These are phyloP conservation scores for Lactarius tabidus DNA, from an alignment of 768 basidiomycete species.

Conservation along the genomic window DNA sequence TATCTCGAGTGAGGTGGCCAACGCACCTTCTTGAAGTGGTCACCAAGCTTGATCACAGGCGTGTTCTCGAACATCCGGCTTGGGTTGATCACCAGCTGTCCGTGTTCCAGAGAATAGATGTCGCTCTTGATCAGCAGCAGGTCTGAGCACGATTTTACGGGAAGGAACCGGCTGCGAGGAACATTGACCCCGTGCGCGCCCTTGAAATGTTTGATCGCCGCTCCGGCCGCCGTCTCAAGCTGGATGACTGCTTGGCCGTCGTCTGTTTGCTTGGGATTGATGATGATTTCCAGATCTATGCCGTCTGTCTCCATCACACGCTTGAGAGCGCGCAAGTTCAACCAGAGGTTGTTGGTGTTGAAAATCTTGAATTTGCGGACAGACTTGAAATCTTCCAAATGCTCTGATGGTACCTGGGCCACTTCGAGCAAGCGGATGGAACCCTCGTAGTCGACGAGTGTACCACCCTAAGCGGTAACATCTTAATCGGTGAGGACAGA, in stretches of 20 bases:
- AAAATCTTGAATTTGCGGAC: slow-evolving; percentile 79
- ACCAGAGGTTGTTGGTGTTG: slow-evolving; percentile 69
- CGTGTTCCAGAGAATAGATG: slow-evolving; percentile 67
- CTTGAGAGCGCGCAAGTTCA: slow-evolving; percentile 61
- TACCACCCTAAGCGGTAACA: slow-evolving; percentile 43
- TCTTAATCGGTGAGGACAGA: neutral
- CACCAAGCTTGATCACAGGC: slow-evolving; percentile 74
- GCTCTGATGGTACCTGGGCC: slow-evolving; percentile 69
- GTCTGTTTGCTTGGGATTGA: slow-evolving; percentile 67
- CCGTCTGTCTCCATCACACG: slow-evolving; percentile 63
- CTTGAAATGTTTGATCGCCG: slow-evolving; percentile 68
- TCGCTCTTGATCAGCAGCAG: slow-evolving; percentile 64
- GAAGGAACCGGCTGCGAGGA: slow-evolving; percentile 67
- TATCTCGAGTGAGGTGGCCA: neutral
- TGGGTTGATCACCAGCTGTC: slow-evolving; percentile 59
- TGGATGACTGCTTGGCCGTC: slow-evolving; percentile 69
- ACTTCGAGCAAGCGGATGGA: slow-evolving; percentile 67
- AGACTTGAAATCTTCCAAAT: slow-evolving; percentile 71
- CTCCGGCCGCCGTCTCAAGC: slow-evolving; percentile 75
- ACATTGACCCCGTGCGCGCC: slow-evolving; percentile 70
- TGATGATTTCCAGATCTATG: slow-evolving; percentile 77
- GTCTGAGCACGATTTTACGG: slow-evolving; percentile 60
- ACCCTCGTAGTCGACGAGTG: slow-evolving; percentile 67
- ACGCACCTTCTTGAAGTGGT: slow-evolving; percentile 68
- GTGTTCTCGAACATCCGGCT: slow-evolving; percentile 55